These are phyloP conservation scores for Capsella rubella DNA, from an alignment of 441 rosid genomes.

Conservation along the genomic window DNA sequence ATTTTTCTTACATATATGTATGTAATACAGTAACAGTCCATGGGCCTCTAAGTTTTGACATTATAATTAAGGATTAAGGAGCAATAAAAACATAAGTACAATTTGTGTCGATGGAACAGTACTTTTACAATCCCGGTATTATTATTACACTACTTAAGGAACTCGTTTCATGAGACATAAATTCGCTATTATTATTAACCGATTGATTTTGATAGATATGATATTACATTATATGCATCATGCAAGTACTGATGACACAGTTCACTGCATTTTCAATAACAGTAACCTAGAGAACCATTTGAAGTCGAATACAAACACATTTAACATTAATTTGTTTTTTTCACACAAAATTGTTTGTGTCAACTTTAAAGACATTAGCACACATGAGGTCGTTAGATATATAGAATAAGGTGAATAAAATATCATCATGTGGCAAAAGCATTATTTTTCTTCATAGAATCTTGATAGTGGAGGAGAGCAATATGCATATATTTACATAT, in stretches of 20 bases:
- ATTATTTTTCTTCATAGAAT: neutral
- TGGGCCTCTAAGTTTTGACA: conserved; percentile 1
- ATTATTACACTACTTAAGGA: neutral
- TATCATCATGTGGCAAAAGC: conserved; percentile 7
- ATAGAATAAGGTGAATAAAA: conserved; percentile 8
- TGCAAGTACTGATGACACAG: neutral
- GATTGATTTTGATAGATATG: conserved; percentile 4
- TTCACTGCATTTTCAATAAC: neutral
- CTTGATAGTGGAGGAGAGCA: conserved; percentile 36
- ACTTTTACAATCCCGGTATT: too few species aligned
- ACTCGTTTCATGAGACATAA: neutral
- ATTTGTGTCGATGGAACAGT: neutral
- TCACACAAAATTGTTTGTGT: neutral
- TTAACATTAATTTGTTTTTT: too few species aligned
- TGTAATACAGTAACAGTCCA: neutral
- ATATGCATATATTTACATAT: neutral
- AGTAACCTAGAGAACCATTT: neutral
- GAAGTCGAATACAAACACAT: neutral
- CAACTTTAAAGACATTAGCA: neutral
- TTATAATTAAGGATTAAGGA: neutral
- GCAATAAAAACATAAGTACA: neutral
- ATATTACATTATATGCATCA: neutral
- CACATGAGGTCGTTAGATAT: neutral
- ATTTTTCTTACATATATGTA: neutral
- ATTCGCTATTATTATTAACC: neutral